Evolutionary conservation across 2,329 filamentous ascomycete species (phyloP), one percentile per base, ranked within the genome.

Genomic region (Venturia oleaginea): DNA sequence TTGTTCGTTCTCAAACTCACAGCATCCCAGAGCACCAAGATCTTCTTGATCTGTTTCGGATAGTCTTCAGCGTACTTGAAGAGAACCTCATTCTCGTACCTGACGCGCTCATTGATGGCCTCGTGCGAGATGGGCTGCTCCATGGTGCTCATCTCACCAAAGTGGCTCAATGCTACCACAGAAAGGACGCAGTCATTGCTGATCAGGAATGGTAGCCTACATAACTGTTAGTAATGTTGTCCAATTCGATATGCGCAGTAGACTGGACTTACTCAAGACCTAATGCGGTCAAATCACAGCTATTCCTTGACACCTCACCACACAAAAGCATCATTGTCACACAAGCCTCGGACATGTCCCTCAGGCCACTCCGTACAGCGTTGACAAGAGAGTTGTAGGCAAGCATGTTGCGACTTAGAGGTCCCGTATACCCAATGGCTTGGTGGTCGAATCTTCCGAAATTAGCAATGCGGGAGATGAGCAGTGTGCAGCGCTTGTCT

Each of bases 361-460:
- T 86, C 68, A 96, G 82, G 40, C 87, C 86, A 68, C 88, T 85
- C 46, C 92, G 88, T 30, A 97, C 87, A 48, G 90, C 86, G 2
- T 88, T 88, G 48, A 91, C 86, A 65, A 97, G 81, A 1, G 91
- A 92, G 66, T 91, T 89, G 79, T 92, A 99, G 32, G 86, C 87
- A 51, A 99, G 82, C 62, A 97, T 81, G 69, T 93, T 92, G 75
- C 94, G 88, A 80, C 92, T 96, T 1, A 99, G 82, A 1, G 94
- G 93, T 0, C 94, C 94, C 1, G 93, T 97, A 76, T 97, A 99
- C 37, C 94, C 94, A 69, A 93, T 92, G 3, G 84, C 82, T 69
- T 90, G 84, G 74, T 99, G 94, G 38, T 87, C 85, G 67, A 97
- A 81, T 71, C 89, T 91, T 62, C 92, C 84, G 65, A 97, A 80